Base-by-base conservation (phyloP, 164 flowering plant species). In the Stephania yunnanensis region DNA sequence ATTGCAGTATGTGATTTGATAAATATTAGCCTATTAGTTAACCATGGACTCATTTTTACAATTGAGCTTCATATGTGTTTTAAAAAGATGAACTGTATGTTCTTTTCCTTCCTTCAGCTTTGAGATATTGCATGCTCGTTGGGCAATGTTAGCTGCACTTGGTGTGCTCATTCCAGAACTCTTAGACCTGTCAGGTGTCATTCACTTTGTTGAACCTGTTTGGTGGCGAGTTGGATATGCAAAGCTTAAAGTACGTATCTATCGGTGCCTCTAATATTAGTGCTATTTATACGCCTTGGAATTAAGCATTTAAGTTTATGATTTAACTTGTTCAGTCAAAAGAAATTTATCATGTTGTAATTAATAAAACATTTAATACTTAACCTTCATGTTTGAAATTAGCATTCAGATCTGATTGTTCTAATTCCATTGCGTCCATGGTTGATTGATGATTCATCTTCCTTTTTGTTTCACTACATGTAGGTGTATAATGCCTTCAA, bases 171-270 rank as follows among this genome's bases (percentile, higher is more conserved):
- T 95, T 83, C 99, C 99, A 48, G 99, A 95, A 83, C 58, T 91
- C 53, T 83, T 95, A 69, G 90, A 95, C 82, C 71, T 86, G 3
- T 61, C 77, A 22, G 96, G 93, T 50, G 83, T 86, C 42, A 88
- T 89, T 83, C 92, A 91, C 84, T 93, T 95, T 79, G 87, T 82
- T 58, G 98, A 95, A 78, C 95, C 98, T 78, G 92, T 95, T 31
- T 95, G 99, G 98, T 95, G 99, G 98, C 86, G 92, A 76, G 99
- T 95, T 75, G 97, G 99, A 74, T 93, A 92, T 81, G 90, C 97
- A 65, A 95, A 95, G 83, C 99, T 95, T 72, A 77, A 91, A 94
- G 97, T 80, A 73, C 79, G 84, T 74, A 25, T 25, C 0, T 25
- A 78, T 75, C n/a, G 22, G 50, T 75, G 12, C 29, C 65, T 72